phyloP scores from a whole-genome alignment of 148 eudicot genomes.

The Fagopyrum esculentum region DNA sequence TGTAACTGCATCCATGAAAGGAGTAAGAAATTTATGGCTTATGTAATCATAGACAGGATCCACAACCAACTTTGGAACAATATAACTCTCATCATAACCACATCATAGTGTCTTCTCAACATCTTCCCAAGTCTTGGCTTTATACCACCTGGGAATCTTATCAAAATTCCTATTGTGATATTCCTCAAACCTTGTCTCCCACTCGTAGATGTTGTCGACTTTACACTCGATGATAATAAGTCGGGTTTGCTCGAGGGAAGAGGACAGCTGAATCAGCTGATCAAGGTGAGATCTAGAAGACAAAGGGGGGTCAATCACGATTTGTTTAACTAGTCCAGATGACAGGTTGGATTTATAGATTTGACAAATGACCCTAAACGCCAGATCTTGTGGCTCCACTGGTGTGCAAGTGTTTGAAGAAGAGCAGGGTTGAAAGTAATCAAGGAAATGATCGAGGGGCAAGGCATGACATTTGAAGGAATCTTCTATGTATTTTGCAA shows the following conservation, averaged over 20 bases:
- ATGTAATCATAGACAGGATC: not conserved
- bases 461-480: not conserved
- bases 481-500: not conserved
- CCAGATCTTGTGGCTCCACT: not conserved
- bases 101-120: not conserved
- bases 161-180: not conserved
- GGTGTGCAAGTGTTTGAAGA: too few relatives aligned
- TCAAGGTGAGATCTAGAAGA: not conserved
- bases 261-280: not conserved
- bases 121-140: not conserved
- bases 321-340: not conserved
- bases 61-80: not conserved
- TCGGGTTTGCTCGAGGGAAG: not conserved
- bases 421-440: not conserved
- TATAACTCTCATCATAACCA: not conserved
- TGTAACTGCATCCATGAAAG: not conserved
- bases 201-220: not conserved
- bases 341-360: not conserved
- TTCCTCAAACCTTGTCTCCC: not conserved
- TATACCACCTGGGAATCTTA: not conserved
- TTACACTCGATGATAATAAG: not conserved
- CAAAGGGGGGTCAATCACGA: not conserved
- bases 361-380: not conserved
- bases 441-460: not conserved
- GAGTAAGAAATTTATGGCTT: not conserved